Percentiles rank a stretch among this genome's conserved stretches.
Evolutionary conservation across 495 filamentous ascomycete species (phyloP).

Genomic region (Staphylotrichum longicolle): DNA sequence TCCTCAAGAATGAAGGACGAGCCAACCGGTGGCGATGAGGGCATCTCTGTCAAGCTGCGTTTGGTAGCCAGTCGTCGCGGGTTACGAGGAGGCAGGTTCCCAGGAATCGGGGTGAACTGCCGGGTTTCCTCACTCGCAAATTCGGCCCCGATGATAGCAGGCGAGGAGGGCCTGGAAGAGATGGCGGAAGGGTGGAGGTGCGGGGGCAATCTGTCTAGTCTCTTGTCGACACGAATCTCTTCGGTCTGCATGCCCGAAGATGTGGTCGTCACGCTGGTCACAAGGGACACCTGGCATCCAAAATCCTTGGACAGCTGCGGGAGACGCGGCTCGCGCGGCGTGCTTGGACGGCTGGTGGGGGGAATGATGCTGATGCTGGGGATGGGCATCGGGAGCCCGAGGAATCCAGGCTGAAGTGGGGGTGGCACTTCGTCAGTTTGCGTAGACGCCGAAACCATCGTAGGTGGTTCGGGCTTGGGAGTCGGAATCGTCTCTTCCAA

Average conservation of each 20-base stretch:
- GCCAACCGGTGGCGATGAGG: conserved; percentile 46
- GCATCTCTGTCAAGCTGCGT: conserved; percentile 45
- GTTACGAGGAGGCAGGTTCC: conserved; percentile 51
- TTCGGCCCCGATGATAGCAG: conserved; percentile 32
- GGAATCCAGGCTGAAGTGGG: conserved; percentile 32
- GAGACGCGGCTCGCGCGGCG: conserved; percentile 51
- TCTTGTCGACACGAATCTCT: conserved; percentile 73
- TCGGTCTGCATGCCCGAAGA: conserved; percentile 86
- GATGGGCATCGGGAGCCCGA: conserved; percentile 46
- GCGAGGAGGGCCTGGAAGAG: conserved; percentile 54
- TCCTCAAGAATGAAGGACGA: conserved; percentile 23
- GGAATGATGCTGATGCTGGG: conserved; percentile 63
- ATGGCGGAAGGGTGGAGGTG: conserved; percentile 75
- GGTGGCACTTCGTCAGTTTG: conserved; percentile 61
- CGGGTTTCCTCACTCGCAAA: conserved; percentile 35
- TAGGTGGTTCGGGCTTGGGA: conserved; percentile 29
- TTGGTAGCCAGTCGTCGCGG: conserved; percentile 49
- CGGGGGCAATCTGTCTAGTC: conserved; percentile 68
- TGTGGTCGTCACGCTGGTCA: conserved; percentile 47
- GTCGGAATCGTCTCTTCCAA: conserved; percentile 34
- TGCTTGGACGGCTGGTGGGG: conserved; percentile 52
- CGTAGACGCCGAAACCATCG: conserved; percentile 55
- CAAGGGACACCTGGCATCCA: conserved; percentile 53
- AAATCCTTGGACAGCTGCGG: conserved; percentile 56
- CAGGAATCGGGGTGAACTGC: conserved; percentile 50